Evolutionary conservation across 306 rosid genomes (phyloP), one percentile per base, ranked within the genome.

Genomic region (Betula pendula): DNA sequence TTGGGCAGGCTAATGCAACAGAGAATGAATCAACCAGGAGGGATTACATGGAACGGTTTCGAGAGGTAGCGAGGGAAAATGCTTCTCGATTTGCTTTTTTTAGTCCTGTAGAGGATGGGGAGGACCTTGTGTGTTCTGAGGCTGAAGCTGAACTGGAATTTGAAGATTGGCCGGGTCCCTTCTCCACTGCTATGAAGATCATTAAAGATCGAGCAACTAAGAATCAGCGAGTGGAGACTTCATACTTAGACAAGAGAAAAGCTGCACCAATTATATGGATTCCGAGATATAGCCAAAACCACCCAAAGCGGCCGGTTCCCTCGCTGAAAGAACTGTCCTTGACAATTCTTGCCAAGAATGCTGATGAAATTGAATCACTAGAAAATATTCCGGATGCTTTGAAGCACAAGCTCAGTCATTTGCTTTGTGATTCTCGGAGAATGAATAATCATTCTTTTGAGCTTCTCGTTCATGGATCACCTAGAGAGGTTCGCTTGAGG

Each of bases 371-470:
- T 77, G 80, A 59, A 80, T 95, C 96, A 17, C 91, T 95, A 52
- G 97, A 89, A 5, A 25, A 71, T 68, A 75, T 95, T 9, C 90
- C 94, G 0, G 92, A 92, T 76, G 79, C 77, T 29, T 77, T 92
- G 78, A 89, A 78, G 83, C 85, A 87, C 80, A 81, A 72, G 84
- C 86, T 95, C 38, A 73, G 93, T 72, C 83, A 72, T 69, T 71
- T 90, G 75, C 84, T 92, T 1, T 87, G 95, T 74, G 96, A 89
- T 86, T 95, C 97, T 13, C 81, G 92, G 45, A 89, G 75, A 48
- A 87, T 92, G 92, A 78, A 77, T 44, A 20, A 1, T 68, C 90
- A 24, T 44, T 50, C 82, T 71, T 63, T 95, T 11, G 73, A 84
- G 31, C 92, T 92, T 74, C 84, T 95, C 72, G 70, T 92, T 20